Conservation (phyloP, 2,329 filamentous ascomycete genomes). For the Bipolaris sorokiniana region DNA sequence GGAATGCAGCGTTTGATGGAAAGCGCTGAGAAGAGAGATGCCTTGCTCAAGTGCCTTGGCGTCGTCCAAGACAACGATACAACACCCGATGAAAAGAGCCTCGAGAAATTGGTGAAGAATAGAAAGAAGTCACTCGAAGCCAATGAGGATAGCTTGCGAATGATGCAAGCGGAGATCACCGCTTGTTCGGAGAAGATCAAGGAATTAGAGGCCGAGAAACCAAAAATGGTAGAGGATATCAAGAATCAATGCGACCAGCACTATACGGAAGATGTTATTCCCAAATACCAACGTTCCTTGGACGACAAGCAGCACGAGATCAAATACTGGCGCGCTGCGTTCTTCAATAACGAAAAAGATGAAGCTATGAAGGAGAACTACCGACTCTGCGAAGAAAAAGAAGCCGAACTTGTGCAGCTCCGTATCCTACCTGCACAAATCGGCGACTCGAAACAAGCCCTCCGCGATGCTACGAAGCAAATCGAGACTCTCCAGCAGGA, state of each 20-base stretch:
- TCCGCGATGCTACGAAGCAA: not conserved
- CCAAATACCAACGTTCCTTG: not conserved
- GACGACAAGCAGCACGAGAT: not conserved
- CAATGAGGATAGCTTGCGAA: not conserved
- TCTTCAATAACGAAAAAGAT: not conserved
- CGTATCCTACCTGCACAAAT: not conserved
- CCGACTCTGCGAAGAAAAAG: not conserved
- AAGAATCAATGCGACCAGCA: not conserved
- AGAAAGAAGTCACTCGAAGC: not conserved
- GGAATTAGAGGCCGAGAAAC: not conserved
- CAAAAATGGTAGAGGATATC: not conserved
- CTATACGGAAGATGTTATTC: not conserved
- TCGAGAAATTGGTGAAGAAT: not conserved
- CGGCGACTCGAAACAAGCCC: not conserved
- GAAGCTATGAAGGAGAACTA: not conserved
- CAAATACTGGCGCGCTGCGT: not conserved
- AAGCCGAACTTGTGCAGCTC: not conserved
- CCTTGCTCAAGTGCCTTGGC: conserved; percentile 2
- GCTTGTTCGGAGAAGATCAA: not conserved
- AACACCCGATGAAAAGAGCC: not conserved
- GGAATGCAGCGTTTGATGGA: not conserved
- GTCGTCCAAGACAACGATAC: not conserved
- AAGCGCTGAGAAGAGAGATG: not conserved
- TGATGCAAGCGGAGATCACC: not conserved
- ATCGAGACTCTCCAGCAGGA: not conserved